Base-by-base conservation (phyloP, 78 protist genomes). In the Emiliania huxleyi region DNA sequence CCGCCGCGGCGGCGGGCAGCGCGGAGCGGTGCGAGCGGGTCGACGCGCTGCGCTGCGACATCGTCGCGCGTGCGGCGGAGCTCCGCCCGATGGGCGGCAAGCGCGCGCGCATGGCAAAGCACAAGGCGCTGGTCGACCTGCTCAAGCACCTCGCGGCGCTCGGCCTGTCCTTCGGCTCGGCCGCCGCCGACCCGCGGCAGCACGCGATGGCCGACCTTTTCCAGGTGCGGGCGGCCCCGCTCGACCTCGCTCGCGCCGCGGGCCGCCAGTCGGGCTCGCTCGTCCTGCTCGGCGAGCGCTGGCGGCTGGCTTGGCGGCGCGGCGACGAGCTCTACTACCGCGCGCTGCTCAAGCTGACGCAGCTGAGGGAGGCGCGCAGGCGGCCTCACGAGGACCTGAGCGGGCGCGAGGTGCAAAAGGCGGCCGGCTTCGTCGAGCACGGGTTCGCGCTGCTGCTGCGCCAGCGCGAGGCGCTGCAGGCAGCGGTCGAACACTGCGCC, bases 111-210 rank as follows among this genome's bases (percentile, higher is more conserved):
- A 75, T 38, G 91, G 2, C 55, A 33, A 94, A 94, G 83, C 90
- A 87, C 87, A 87, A 73, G 55, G 96, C 92, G 25, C 91, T 94
- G 29, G 90, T 93, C 23, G 93, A 87, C 44, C 85, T 92, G 55
- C 92, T 94, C 83, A 22, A 69, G 12, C 26, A 0, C 45, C 92
- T 94, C 35, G 8, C 29, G 8, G 75, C 23, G 37, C 8, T 52
- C 8, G 62, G 62, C 62, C 93, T 94, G 25, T 83, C 95, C n/a
- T 29, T 21, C 89, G 45, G 48, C 22, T 15, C 56, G 46, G 26
- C 84, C 1, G 87, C 77, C 23, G 35, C 44, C 42, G 55, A 69
- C 40, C 21, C 42, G 29, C 85, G 92, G n/a, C 83, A 62, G 45
- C 37, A 19, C 21, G 1, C 23, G 25, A 42, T 62, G 62, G 22